Evolutionary conservation across 1,284 basidiomycete genomes (phyloP).

Genomic region (Bondarzewia mesenterica): DNA sequence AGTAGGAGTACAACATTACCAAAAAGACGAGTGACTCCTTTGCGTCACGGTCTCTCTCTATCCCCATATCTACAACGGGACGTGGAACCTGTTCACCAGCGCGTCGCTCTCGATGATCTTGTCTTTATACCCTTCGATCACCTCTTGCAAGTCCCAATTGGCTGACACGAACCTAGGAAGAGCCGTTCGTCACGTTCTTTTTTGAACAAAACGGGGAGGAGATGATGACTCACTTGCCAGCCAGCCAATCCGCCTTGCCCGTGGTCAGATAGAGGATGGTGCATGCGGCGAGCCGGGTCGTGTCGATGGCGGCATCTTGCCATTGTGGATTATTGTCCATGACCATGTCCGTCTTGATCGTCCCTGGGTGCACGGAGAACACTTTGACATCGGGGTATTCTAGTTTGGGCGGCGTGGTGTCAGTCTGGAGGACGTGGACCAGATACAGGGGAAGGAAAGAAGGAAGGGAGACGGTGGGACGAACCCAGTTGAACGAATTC

Average conservation of each 20-base stretch:
- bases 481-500: conserved; percentile 11
- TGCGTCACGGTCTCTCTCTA: no score
- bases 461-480: background rate
- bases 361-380: conserved; percentile 11
- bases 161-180: conserved; percentile 2
- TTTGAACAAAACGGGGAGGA: no score
- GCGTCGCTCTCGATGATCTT: conserved; percentile 3
- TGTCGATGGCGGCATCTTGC: background rate
- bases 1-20: no score
- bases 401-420: background rate
- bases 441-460: no score
- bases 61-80: conserved; percentile 1
- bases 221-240: conserved; percentile 7
- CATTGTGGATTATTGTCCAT: background rate
- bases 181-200: background rate
- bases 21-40: no score
- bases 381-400: conserved; percentile 7
- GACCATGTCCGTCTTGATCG: conserved; percentile 5
- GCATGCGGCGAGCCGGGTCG: conserved; percentile 3
- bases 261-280: conserved; percentile 8
- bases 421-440: no score
- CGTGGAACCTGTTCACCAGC: conserved; percentile 4
- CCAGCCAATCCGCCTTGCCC: conserved; percentile 9
- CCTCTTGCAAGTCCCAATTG: conserved; percentile 10
- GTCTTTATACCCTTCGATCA: conserved; percentile 6